Evolutionary conservation across 345 rosid genomes (phyloP).

Genomic region (Xanthoceras sorbifolium): DNA sequence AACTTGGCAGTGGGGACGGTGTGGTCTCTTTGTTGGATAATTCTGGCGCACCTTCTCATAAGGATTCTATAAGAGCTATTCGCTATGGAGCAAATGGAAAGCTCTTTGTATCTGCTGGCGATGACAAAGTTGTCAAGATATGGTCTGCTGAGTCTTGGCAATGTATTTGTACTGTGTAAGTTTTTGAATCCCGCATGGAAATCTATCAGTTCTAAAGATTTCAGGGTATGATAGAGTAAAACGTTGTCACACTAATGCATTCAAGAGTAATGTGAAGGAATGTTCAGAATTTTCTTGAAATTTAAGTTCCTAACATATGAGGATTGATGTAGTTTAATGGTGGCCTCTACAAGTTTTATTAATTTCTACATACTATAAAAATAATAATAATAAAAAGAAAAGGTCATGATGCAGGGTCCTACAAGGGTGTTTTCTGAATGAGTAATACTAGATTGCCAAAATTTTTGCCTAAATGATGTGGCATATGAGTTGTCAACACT

Average conservation of each 20-base stretch:
- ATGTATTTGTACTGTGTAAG: slow-evolving; percentile 70
- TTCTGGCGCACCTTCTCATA: slow-evolving; percentile 50
- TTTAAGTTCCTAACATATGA: neutral
- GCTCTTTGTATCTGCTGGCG: slow-evolving; percentile 86
- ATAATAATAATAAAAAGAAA: neutral
- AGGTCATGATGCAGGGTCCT: neutral
- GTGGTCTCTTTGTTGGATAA: slow-evolving; percentile 65
- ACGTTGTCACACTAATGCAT: neutral
- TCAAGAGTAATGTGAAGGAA: neutral
- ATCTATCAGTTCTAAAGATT: neutral
- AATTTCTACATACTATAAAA: neutral
- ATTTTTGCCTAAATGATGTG: too few species aligned
- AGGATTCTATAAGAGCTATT: slow-evolving; percentile 85
- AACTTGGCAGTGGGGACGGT: slow-evolving; percentile 44
- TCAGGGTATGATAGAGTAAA: neutral
- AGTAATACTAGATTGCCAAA: too few species aligned
- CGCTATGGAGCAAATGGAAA: slow-evolving; percentile 64
- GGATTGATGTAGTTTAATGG: neutral
- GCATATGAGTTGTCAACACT: too few species aligned
- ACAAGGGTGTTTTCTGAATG: neutral
- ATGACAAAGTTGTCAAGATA: slow-evolving; percentile 88
- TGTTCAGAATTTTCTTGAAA: neutral
- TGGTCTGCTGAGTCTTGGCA: slow-evolving; percentile 85
- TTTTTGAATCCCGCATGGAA: slow-evolving; percentile 9
- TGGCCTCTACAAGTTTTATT: neutral